phyloP scores from a whole-genome alignment of 2,329 filamentous ascomycete genomes.

The Phialemoniopsis sp. region DNA sequence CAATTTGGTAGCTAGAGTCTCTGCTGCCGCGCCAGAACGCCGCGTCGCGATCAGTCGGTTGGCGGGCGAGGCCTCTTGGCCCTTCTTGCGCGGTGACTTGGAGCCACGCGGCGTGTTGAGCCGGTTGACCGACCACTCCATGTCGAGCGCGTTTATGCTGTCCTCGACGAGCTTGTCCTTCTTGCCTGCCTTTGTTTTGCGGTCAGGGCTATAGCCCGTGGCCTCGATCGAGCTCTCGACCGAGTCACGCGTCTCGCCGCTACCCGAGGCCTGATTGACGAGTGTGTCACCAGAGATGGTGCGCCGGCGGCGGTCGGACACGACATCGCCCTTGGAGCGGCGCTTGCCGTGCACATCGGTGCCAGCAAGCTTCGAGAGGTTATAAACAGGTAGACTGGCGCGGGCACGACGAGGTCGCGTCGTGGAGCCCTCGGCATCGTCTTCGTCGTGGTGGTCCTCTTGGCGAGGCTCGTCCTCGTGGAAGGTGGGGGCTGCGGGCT shows the following conservation, averaged over 20 bases:
- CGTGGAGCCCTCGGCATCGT: conserved; percentile 12
- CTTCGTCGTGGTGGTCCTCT: conserved; percentile 3
- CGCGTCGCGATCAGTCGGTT: conserved; percentile 38
- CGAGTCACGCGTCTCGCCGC: no score
- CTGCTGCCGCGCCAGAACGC: conserved; percentile 35
- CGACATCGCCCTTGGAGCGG: conserved; percentile 45
- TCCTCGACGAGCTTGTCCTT: conserved; percentile 23
- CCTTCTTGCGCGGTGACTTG: conserved; percentile 25
- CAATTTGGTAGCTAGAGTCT: conserved; percentile 40
- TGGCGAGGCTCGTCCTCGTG: neutral
- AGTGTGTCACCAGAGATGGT: conserved; percentile 30
- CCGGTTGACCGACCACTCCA: conserved; percentile 35
- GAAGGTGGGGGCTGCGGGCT: no score
- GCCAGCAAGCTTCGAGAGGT: conserved; percentile 58
- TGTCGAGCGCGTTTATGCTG: conserved; percentile 41
- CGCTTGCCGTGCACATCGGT: conserved; percentile 57
- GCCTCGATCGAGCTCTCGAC: conserved; percentile 16
- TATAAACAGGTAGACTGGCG: conserved; percentile 59
- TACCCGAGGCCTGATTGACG: no score
- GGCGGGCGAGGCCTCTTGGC: conserved; percentile 18
- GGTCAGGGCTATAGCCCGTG: conserved; percentile 9
- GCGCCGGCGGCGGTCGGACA: conserved; percentile 34
- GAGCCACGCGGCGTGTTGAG: conserved; percentile 24
- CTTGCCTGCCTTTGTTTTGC: conserved; percentile 1
- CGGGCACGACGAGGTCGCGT: conserved; percentile 51